Evolutionary conservation across 306 rosid genomes (phyloP), one percentile per base, ranked within the genome.

Genomic region (Potentilla sterilis): DNA sequence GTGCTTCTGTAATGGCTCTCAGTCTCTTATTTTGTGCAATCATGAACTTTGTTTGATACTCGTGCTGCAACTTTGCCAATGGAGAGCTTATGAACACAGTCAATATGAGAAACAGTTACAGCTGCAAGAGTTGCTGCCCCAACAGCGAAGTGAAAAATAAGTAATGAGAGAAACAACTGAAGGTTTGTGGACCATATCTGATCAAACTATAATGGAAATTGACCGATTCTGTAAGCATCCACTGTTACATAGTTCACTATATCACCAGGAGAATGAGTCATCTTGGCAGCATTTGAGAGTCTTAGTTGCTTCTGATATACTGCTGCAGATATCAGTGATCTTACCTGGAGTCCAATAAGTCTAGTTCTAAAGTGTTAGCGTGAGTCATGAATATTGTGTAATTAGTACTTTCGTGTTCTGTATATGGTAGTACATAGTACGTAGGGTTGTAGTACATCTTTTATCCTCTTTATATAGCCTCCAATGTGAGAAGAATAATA

Each of bases 31-130:
- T 74, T 51, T 81, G 85, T 38, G 81, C 75, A 41, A 58, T n/a
- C 75, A 67, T 77, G 67, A 81, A 64, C 70, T 77, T 66, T 6
- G 75, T 66, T 42, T 72, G 85, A 58, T 81, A 81, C 57, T 81
- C 68, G 40, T 77, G 78, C 70, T 77, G 85, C 71, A 81, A 58
- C 52, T 72, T 81, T 10, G 52, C 75, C 69, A 81, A 22, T 77
- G 81, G 81, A 24, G 78, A 66, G 32, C 78, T 81, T 72, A 54
- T 75, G 12, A 72, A 32, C 75, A 77, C 8, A 7, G 67, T 66
- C 70, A 72, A n/a, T 49, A 81, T 24, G 54, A 81, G 64, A 28
- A 28, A 72, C 71, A 66, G 9, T 22, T 38, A 81, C 35, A 67
- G 75, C 72, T 40, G 81, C 77, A 76, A 77, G 48, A 16, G 65